phyloP scores from a whole-genome alignment of 1,284 basidiomycete species.

The Marasmius fiardii region DNA sequence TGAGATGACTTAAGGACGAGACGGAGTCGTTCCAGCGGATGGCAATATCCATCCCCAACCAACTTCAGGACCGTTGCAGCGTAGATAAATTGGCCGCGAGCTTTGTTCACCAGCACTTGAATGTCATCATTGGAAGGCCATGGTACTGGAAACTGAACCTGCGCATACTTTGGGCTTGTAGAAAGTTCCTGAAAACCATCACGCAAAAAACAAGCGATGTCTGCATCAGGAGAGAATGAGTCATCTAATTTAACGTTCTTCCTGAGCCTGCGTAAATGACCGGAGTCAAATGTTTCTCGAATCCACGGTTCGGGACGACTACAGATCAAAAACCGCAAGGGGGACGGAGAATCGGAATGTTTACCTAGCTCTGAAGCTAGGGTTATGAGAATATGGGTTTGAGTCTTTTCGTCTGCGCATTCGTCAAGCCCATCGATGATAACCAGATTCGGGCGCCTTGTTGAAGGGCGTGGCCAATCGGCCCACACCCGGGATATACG shows the following conservation, averaged over 20 bases:
- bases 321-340: slow-evolving; percentile 25
- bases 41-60: slow-evolving; percentile 19
- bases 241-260: background rate
- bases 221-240: background rate
- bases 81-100: no score
- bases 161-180: background rate
- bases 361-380: background rate
- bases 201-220: background rate
- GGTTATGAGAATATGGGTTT: background rate
- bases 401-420: background rate
- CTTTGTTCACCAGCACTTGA: no score
- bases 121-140: slow-evolving; percentile 21
- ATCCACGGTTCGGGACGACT: no score
- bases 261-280: background rate
- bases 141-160: background rate
- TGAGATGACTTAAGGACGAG: slow-evolving; percentile 13
- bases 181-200: background rate
- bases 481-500: no score
- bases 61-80: no score
- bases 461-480: background rate
- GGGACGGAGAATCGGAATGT: slow-evolving; percentile 2
- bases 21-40: slow-evolving; percentile 22
- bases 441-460: background rate
- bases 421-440: slow-evolving; percentile 8
- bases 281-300: slow-evolving; percentile 14